Evolutionary conservation across 2,329 filamentous ascomycete genomes (phyloP).

Genomic region (Fusarium sp.): DNA sequence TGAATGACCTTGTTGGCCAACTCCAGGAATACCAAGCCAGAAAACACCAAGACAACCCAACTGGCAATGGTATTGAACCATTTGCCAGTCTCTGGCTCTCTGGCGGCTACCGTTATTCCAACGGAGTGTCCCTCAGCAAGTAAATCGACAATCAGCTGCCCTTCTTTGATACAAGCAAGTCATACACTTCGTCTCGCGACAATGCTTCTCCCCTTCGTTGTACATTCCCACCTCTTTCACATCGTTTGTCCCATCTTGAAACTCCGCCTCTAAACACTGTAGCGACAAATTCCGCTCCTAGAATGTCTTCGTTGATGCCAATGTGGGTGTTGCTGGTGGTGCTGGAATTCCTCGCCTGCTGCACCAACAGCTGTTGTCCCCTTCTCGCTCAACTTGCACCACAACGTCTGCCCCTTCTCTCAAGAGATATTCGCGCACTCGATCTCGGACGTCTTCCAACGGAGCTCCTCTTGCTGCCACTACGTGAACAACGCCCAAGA

Average conservation of each 20-base stretch:
- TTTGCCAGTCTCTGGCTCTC: neutral
- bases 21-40: neutral
- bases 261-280: slow-evolving; percentile 6
- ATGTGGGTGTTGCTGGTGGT: slow-evolving; percentile 46
- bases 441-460: slow-evolving; percentile 83
- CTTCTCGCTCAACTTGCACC: slow-evolving; percentile 88
- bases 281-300: slow-evolving; percentile 40
- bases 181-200: neutral
- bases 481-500: slow-evolving; percentile 89
- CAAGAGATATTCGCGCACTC: slow-evolving; percentile 78
- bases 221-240: slow-evolving; percentile 18
- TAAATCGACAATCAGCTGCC: slow-evolving; percentile 2
- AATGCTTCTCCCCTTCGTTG: slow-evolving; percentile 7
- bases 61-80: slow-evolving; percentile 1
- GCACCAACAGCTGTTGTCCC: slow-evolving; percentile 75
- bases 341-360: slow-evolving; percentile 47
- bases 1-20: slow-evolving; percentile 23
- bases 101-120: slow-evolving; percentile 8
- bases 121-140: slow-evolving; percentile 3
- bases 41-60: neutral
- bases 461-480: slow-evolving; percentile 78
- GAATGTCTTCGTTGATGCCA: slow-evolving; percentile 49
- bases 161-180: slow-evolving; percentile 15
- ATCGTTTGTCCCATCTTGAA: slow-evolving; percentile 18
- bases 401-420: slow-evolving; percentile 82